Evolutionary conservation across 192 early-diverging fungal species (phyloP), one percentile per base, ranked within the genome.

Genomic region (Phycomyces nitens): DNA sequence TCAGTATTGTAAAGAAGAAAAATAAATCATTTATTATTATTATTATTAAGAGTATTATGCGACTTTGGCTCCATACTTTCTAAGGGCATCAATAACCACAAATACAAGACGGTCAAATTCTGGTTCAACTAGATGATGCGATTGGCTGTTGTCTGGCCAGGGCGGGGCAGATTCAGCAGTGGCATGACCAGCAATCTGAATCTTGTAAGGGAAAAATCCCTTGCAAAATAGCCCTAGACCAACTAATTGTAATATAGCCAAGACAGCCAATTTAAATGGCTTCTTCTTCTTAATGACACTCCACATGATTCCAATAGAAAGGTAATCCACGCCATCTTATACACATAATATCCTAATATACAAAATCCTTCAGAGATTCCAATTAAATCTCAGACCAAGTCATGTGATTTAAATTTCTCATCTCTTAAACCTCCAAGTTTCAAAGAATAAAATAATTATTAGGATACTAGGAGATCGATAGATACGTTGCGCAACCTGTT

Each of bases 191-290:
- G 84, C 77, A 12, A 89, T 76, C 66, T 77, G 82, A 20, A 74
- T 77, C 58, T 92, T 92, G 74, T 92, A 92, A 9, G 90, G 90
- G 57, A 92, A 92, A 60, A 92, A 89, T 3, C 88, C 90, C 62
- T 84, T 86, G 58, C 78, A 75, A 64, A 92, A 92, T 41, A 86
- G 68, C 16, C 71, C 74, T 34, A 92, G 60, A 2, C 88, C 88
- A 7, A 80, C 64, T 12, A 89, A 64, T 71, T 92, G 87, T 11
- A 86, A 27, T 41, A 63, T 53, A 10, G 62, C 62, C 12, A 76
- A 43, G 38, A 42, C 7, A 54, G 52, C n/a, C 12, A 54, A 24
- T 53, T 22, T n/a, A 11, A 63, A n/a, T 20, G 52, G 23, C 38
- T 53, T 14, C 18, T 47, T 47, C 15, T n/a, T n/a, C 12, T 18